phyloP scores from a whole-genome alignment of 1,284 basidiomycete genomes.

The Pyrrhoderma noxium region DNA sequence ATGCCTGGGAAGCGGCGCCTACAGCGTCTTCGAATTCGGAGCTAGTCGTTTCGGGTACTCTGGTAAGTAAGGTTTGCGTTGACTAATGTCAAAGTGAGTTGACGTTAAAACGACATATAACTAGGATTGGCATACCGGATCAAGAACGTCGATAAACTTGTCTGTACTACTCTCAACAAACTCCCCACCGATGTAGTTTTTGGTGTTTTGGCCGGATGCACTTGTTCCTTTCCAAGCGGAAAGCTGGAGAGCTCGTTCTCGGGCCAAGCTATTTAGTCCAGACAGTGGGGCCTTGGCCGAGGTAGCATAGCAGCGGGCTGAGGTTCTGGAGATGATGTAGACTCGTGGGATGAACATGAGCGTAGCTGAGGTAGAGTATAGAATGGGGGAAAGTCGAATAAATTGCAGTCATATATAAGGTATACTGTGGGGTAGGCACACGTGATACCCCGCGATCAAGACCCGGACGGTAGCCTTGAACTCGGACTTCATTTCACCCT shows the following conservation, averaged over 20 bases:
- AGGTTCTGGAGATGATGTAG: constrained; percentile 26
- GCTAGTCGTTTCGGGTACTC: constrained; percentile 83
- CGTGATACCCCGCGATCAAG: neutral
- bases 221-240: constrained; percentile 84
- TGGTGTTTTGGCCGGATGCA: constrained; percentile 74
- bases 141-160: constrained; percentile 79
- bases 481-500: too few relatives aligned
- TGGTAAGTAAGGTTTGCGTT: constrained; percentile 82
- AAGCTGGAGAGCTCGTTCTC: constrained; percentile 55
- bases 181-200: constrained; percentile 85
- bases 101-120: neutral
- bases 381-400: neutral
- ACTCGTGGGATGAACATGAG: constrained; percentile 21
- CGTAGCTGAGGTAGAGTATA: neutral
- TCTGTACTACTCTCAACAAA: constrained; percentile 76
- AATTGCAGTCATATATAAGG: neutral
- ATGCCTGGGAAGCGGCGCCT: constrained; percentile 80
- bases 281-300: constrained; percentile 22
- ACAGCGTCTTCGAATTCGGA: constrained; percentile 85
- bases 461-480: neutral
- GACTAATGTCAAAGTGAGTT: constrained; percentile 41
- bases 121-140: constrained; percentile 58
- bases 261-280: constrained; percentile 45
- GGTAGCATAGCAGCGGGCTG: constrained; percentile 37
- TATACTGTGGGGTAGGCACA: neutral